A percentile compares a stretch with the other conserved stretches of the same genome.
Evolutionary conservation across 441 rosid genomes (phyloP).

Genomic region (Adansonia grandidieri): DNA sequence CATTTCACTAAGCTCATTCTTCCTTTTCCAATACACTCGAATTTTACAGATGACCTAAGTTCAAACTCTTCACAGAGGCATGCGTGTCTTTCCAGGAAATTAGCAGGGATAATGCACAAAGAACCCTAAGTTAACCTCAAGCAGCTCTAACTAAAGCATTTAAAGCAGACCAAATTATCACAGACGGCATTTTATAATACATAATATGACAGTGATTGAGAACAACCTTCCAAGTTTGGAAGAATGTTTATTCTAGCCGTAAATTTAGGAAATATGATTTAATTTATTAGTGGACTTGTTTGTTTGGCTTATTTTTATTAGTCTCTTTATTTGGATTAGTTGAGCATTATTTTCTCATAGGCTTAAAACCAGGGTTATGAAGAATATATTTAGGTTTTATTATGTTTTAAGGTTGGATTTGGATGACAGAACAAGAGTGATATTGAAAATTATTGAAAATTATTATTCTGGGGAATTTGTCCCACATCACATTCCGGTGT

Average conservation of each 20-base stretch:
- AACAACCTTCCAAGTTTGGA: not conserved
- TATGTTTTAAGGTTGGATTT: not conserved
- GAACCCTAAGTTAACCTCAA: not conserved
- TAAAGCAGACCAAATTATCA: not conserved
- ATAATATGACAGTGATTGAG: not conserved
- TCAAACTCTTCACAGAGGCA: slow-evolving; percentile 1
- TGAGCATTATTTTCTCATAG: not conserved
- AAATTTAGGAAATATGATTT: slow-evolving; percentile 2
- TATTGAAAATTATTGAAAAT: not conserved
- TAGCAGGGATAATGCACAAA: not conserved
- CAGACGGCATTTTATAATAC: not conserved
- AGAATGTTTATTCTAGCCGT: not conserved
- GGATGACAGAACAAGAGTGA: not conserved
- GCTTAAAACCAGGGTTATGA: slow-evolving; percentile 1
- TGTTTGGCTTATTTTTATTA: not conserved
- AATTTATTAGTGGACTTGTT: not conserved
- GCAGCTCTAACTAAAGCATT: not conserved
- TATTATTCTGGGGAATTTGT: not conserved
- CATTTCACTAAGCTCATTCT: slow-evolving; percentile 11
- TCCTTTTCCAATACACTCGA: not conserved
- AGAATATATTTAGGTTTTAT: not conserved
- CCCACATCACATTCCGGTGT: slow-evolving; percentile 5
- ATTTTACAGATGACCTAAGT: not conserved
- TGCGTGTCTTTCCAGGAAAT: not conserved
- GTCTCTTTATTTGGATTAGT: not conserved